phyloP scores from a whole-genome alignment of 2,329 filamentous ascomycete species.

The Myriosclerotinia duriaeana region DNA sequence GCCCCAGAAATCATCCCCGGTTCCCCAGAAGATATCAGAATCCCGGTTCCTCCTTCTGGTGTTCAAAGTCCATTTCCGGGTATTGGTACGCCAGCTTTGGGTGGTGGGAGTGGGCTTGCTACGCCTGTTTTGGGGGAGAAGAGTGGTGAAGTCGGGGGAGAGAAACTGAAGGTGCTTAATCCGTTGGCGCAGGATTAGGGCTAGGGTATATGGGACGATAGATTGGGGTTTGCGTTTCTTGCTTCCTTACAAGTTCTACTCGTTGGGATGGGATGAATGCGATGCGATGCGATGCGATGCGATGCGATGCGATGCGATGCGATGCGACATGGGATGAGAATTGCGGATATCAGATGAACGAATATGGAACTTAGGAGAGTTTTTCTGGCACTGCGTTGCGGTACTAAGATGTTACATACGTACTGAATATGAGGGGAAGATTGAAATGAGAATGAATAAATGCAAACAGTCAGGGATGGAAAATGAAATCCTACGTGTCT shows the following conservation, averaged over 20 bases:
- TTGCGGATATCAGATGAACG: not conserved
- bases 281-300: not conserved
- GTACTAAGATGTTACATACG: no score
- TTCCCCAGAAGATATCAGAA: slow-evolving; percentile 78
- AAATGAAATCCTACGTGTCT: no score
- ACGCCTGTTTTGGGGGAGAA: not conserved
- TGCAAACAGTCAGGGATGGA: no score
- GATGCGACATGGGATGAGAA: not conserved
- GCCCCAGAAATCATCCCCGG: slow-evolving; percentile 65
- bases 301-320: not conserved
- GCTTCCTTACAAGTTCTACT: not conserved
- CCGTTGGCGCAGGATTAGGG: slow-evolving; percentile 13
- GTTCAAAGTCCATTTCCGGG: slow-evolving; percentile 37
- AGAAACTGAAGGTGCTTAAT: not conserved
- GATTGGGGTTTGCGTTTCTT: not conserved
- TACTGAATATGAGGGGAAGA: no score
- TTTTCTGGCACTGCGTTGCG: not conserved
- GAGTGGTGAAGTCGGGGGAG: not conserved
- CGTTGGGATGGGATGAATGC: not conserved
- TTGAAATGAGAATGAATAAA: not conserved
- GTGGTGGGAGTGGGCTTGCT: not conserved
- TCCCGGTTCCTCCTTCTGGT: slow-evolving; percentile 66
- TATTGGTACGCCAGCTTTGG: slow-evolving; percentile 31
- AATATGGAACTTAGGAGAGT: not conserved
- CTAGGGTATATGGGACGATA: not conserved